Percentiles rank a stretch among this genome's conserved stretches.
Conservation (phyloP, 495 filamentous ascomycete genomes). For the Aspergillus ostianus region DNA sequence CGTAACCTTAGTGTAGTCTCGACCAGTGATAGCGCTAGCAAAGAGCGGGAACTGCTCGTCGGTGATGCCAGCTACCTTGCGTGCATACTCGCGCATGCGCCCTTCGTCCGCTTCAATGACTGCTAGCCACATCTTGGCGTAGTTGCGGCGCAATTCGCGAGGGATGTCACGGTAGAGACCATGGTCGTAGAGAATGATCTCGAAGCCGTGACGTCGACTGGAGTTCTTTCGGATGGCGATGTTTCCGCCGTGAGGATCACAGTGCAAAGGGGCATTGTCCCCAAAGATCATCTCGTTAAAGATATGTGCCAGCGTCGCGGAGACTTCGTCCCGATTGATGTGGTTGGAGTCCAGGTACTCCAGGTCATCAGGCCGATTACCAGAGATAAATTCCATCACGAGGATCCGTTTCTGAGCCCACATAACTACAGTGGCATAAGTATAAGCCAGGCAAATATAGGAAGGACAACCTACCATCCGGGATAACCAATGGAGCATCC, state of each 20-base stretch:
- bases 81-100: conserved; percentile 82
- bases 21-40: conserved; percentile 92
- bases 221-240: conserved; percentile 82
- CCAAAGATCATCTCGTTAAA: conserved; percentile 99
- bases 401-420: conserved; percentile 88
- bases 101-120: conserved; percentile 84
- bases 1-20: conserved; percentile 77
- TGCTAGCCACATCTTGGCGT: conserved; percentile 97
- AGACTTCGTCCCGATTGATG: conserved; percentile 95
- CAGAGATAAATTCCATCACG: conserved; percentile 93
- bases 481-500: conserved; percentile 78
- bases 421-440: conserved; percentile 54
- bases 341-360: conserved; percentile 77
- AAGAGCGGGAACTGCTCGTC: conserved; percentile 96
- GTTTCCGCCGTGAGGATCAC: conserved; percentile 97
- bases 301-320: conserved; percentile 82
- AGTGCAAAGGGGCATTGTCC: conserved; percentile 83
- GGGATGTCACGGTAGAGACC: conserved; percentile 95
- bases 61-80: conserved; percentile 82
- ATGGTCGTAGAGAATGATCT: conserved; percentile 97
- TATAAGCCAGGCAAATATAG: background rate
- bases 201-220: conserved; percentile 73
- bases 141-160: conserved; percentile 69
- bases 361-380: conserved; percentile 85
- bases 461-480: conserved; percentile 50